Conservation (phyloP, 2,329 filamentous ascomycete genomes). For the Neofusicoccum kwambonambiense region DNA sequence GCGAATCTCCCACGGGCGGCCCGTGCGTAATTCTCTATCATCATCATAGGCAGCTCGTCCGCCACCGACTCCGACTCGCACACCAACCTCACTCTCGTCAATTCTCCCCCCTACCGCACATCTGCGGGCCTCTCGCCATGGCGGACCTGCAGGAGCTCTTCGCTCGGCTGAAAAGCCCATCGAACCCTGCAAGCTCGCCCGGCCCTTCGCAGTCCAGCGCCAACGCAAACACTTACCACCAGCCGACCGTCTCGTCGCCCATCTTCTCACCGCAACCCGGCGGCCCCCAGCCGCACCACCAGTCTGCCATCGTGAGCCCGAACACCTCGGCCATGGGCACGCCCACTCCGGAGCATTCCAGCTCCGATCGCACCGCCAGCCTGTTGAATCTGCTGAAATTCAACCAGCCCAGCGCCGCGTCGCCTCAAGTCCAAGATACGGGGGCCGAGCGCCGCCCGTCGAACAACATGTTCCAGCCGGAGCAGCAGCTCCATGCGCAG, state of each 20-base stretch:
- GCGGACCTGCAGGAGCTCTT: conserved; percentile 46
- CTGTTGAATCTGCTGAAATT: conserved; percentile 66
- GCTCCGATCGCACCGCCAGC: conserved; percentile 52
- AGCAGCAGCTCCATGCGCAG: conserved; percentile 11
- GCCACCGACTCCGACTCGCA: conserved; percentile 11
- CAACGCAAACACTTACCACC: conserved; percentile 43
- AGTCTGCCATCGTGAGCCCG: conserved; percentile 60
- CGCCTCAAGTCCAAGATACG: conserved; percentile 32
- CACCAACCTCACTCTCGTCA: conserved; percentile 2
- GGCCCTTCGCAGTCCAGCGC: conserved; percentile 16
- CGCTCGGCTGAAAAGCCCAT: conserved; percentile 39
- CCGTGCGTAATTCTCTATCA: conserved; percentile 10
- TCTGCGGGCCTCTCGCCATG: conserved; percentile 27
- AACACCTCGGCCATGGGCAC: conserved; percentile 48
- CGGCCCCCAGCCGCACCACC: conserved; percentile 56
- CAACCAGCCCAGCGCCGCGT: conserved; percentile 47
- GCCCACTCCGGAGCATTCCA: conserved; percentile 40
- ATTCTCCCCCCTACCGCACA: conserved; percentile 15
- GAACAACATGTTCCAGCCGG: conserved; percentile 15
- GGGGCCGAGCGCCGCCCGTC: conserved; percentile 29
- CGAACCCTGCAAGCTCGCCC: conserved; percentile 22
- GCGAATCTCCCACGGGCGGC: background rate
- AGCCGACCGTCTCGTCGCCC: conserved; percentile 58
- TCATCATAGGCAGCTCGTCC: conserved; percentile 14
- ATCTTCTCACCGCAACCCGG: conserved; percentile 55